phyloP scores from a whole-genome alignment of 2,329 filamentous ascomycete species.

The Neopestalotiopsis clavispora region DNA sequence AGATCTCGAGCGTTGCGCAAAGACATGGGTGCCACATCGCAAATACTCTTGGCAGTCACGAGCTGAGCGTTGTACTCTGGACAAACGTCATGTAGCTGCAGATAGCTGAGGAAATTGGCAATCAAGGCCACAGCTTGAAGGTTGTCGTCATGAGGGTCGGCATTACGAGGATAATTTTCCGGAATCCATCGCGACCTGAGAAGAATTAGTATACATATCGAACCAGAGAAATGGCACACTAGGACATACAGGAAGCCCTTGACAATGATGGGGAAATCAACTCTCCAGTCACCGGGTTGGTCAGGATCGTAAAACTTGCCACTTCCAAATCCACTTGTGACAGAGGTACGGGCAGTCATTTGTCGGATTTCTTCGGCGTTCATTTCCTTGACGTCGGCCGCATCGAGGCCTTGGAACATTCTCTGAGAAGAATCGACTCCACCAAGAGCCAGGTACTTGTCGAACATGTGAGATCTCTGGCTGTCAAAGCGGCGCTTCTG shows the following conservation, averaged over 20 bases:
- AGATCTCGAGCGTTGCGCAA: constrained; percentile 63
- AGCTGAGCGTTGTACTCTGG: constrained; percentile 77
- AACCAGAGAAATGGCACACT: constrained; percentile 35
- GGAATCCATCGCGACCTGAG: constrained; percentile 61
- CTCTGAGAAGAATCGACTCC: constrained; percentile 68
- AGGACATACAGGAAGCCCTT: constrained; percentile 73
- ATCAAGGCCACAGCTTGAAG: constrained; percentile 70
- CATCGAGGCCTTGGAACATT: constrained; percentile 65
- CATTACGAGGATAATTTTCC: constrained; percentile 51
- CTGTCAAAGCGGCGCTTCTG: constrained; percentile 74
- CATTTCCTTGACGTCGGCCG: constrained; percentile 55
- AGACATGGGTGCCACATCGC: constrained; percentile 69
- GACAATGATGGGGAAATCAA: constrained; percentile 81
- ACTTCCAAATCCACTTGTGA: constrained; percentile 51
- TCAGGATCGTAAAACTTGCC: constrained; percentile 56
- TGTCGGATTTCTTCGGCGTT: constrained; percentile 68
- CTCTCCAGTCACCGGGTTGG: constrained; percentile 64
- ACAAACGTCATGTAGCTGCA: constrained; percentile 84
- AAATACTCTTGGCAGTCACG: constrained; percentile 67
- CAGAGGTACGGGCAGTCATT: constrained; percentile 66
- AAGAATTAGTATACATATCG: not conserved
- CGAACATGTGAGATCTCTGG: constrained; percentile 68
- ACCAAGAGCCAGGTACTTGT: constrained; percentile 81
- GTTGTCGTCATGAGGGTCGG: constrained; percentile 56
- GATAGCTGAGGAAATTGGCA: constrained; percentile 86